These are phyloP conservation scores for Salinomyces thailandicus DNA, from an alignment of 2,329 filamentous ascomycete genomes.

Conservation along the genomic window DNA sequence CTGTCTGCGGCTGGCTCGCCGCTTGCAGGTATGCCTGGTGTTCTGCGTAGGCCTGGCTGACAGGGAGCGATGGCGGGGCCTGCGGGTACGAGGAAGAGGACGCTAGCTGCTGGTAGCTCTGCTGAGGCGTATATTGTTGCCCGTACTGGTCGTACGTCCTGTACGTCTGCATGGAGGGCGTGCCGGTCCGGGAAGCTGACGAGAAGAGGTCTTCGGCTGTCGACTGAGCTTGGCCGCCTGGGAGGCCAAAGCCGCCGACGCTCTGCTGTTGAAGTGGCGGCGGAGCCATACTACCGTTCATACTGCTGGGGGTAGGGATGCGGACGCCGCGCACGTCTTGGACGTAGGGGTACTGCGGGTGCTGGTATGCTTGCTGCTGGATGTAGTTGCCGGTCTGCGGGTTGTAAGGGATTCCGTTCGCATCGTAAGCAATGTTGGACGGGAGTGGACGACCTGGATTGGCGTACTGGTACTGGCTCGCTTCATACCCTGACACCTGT, in stretches of 20 bases:
- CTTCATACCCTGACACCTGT: constrained; percentile 18
- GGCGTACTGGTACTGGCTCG: constrained; percentile 21
- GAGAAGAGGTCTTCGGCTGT: constrained; percentile 20
- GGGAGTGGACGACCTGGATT: constrained; percentile 20
- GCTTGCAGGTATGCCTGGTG: constrained; percentile 23
- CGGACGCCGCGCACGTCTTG: constrained; percentile 19
- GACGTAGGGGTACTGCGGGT: constrained; percentile 18
- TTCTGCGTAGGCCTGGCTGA: constrained; percentile 17
- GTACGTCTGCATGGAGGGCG: constrained; percentile 8
- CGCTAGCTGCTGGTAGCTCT: constrained; percentile 2
- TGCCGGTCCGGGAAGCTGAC: constrained; percentile 19
- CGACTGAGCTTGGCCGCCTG: constrained; percentile 18
- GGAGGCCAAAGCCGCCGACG: constrained; percentile 24
- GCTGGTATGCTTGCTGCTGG: constrained; percentile 14
- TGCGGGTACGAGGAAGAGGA: constrained; percentile 11
- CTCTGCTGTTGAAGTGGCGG: constrained; percentile 12
- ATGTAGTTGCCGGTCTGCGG: constrained; percentile 19
- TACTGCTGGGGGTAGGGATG: constrained; percentile 17
- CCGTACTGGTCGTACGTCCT: constrained; percentile 11
- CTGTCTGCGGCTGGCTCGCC: constrained; percentile 20
- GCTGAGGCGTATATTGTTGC: constrained; percentile 14
- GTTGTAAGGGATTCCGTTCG: constrained; percentile 19
- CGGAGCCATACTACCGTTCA: constrained; percentile 4
- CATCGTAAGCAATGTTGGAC: constrained; percentile 22
- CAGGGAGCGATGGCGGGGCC: constrained; percentile 9